Evolutionary conservation across 148 eudicot genomes (phyloP), one percentile per base, ranked within the genome.

Genomic region (Nepenthes mirabilis): DNA sequence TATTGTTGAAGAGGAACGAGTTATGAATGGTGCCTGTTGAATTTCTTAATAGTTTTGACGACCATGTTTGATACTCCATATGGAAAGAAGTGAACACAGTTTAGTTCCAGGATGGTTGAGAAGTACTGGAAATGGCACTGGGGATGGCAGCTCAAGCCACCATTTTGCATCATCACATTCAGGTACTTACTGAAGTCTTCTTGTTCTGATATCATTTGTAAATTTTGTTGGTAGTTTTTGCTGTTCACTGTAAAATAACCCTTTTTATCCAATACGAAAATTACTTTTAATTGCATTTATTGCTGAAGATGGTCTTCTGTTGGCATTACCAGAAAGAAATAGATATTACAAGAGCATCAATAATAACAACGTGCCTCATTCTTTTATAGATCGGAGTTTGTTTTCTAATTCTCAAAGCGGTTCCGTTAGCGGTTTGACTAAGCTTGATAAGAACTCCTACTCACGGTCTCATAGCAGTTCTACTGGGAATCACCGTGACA

Each of bases 91-190:
- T 88, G 97, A 91, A 75, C 97, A 94, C 50, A 74, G 83, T 69
- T 85, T 91, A 66, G 90, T 72, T 73, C 97, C 97, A 43, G 90
- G 88, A 80, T 91, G 97, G 97, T 52, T 91, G 79, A 81, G 82
- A 77, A 69, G 69, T 57, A 62, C 79, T 61, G 97, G 84, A 74
- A 77, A 78, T 73, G 70, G 78, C 66, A 67, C 65, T 66, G 83
- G 84, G 50, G 79, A 74, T 68, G 80, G 95, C 71, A 60, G 64
- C 74, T 63, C 82, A 61, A 62, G 54, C 79, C 86, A 81, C 75
- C 79, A 75, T 65, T 74, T 70, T 69, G 73, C 72, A 14, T 69
- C 82, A 43, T 82, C 66, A 8, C 86, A 73, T 53, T 55, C 82
- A 65, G 93, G 93, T 86, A 72, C 12, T 49, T 23, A 23, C 23